phyloP scores from a whole-genome alignment of 1,284 basidiomycete species.

The Polyporus tsugae region DNA sequence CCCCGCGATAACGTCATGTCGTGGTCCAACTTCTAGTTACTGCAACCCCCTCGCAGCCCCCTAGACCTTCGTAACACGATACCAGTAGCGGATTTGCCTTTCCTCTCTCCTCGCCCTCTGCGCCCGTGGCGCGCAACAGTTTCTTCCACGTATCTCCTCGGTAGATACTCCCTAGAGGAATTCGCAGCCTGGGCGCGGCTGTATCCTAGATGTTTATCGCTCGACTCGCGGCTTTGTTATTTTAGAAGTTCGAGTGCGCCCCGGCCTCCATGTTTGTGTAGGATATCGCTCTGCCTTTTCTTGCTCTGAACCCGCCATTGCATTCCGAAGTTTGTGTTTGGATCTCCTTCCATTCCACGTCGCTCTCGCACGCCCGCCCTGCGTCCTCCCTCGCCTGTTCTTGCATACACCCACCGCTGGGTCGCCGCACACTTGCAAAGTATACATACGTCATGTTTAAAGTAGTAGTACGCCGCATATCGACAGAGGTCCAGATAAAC shows the following conservation, averaged over 20 bases:
- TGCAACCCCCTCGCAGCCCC: neutral
- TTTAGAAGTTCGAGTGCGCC: neutral
- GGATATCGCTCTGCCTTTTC: neutral
- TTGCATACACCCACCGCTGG: neutral
- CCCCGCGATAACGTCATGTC: slow-evolving; percentile 62
- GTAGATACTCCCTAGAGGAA: slow-evolving; percentile 31
- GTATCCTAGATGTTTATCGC: slow-evolving; percentile 8
- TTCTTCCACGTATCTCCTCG: slow-evolving; percentile 17
- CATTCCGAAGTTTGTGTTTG: neutral
- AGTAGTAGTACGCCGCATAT: slow-evolving; percentile 1
- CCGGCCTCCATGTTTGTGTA: neutral
- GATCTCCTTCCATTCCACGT: neutral
- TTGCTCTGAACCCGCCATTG: neutral
- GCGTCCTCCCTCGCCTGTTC: neutral
- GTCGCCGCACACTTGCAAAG: neutral
- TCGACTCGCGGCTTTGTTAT: neutral
- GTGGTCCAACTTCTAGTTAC: slow-evolving; percentile 69
- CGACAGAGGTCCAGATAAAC: neutral
- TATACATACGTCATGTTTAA: slow-evolving; percentile 1
- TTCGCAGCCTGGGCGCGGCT: slow-evolving; percentile 9
- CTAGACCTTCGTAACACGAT: neutral
- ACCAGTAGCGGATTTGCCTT: slow-evolving; percentile 12
- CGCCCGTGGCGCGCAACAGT: slow-evolving; percentile 21
- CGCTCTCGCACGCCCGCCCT: neutral
- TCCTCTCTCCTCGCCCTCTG: slow-evolving; percentile 14